Percentiles rank a stretch among this genome's conserved stretches.
phyloP scores from a whole-genome alignment of 495 filamentous ascomycete genomes.

The Neurospora africana region DNA sequence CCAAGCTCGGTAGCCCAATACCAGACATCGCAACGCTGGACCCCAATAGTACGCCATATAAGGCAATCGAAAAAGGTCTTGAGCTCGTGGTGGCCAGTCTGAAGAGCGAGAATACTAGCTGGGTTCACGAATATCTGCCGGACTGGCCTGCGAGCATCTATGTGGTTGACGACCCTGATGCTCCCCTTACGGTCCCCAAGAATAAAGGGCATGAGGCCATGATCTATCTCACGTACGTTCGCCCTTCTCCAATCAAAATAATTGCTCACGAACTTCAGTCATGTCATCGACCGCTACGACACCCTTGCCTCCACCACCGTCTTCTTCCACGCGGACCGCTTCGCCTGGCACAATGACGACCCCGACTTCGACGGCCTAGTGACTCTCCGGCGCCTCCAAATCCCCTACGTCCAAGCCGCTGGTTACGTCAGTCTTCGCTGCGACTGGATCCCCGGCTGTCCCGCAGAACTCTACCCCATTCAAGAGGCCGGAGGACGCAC shows the following conservation, averaged over 20 bases:
- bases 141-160: conserved; percentile 38
- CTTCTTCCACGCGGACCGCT: conserved; percentile 52
- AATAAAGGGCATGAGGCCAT: conserved; percentile 57
- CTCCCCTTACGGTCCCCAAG: conserved; percentile 31
- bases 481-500: conserved; percentile 12
- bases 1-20: neutral
- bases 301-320: conserved; percentile 46
- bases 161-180: conserved; percentile 33
- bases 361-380: conserved; percentile 37
- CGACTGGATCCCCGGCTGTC: conserved; percentile 52
- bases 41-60: neutral
- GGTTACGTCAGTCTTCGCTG: conserved; percentile 62
- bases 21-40: neutral
- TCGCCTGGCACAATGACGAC: conserved; percentile 57
- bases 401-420: conserved; percentile 41
- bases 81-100: conserved; percentile 30
- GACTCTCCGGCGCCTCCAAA: conserved; percentile 42
- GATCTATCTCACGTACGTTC: conserved; percentile 48
- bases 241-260: too few relatives aligned
- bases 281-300: conserved; percentile 57
- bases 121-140: conserved; percentile 25
- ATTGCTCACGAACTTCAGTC: conserved; percentile 33
- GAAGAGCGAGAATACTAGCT: conserved; percentile 22
- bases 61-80: too few relatives aligned
- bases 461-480: conserved; percentile 41